Conservation (phyloP, 2,329 filamentous ascomycete species). For the Fusarium buxicola region DNA sequence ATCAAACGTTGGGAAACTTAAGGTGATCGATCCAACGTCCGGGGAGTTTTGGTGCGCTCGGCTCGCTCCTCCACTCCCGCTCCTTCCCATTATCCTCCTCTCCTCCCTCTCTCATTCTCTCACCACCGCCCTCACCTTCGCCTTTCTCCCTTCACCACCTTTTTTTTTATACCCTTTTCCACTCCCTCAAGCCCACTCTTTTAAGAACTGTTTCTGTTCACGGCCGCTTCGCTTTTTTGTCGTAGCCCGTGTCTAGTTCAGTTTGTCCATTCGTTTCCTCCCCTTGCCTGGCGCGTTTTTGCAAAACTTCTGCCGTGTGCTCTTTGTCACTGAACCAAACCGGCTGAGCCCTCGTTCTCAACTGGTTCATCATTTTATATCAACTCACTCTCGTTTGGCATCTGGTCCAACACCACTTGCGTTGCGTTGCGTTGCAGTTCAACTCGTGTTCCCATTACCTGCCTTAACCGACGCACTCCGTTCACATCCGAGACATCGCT, state of each 20-base stretch:
- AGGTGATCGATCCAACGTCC: slow-evolving; percentile 23
- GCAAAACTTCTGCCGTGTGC: slow-evolving; percentile 36
- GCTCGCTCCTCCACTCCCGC: slow-evolving; percentile 6
- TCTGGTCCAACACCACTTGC: slow-evolving; percentile 41
- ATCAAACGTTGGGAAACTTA: slow-evolving; percentile 29
- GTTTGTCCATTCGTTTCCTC: slow-evolving; percentile 48
- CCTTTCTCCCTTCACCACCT: slow-evolving; percentile 20
- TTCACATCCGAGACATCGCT: slow-evolving; percentile 43
- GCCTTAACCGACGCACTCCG: slow-evolving; percentile 21
- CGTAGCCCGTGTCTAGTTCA: slow-evolving; percentile 37
- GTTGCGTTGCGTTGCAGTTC: slow-evolving; percentile 20
- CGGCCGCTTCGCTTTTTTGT: slow-evolving; percentile 35
- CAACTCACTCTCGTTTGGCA: slow-evolving; percentile 39
- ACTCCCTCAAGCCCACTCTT: slow-evolving; percentile 14
- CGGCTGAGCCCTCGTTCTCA: slow-evolving; percentile 4
- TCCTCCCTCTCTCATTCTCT: slow-evolving; percentile 20
- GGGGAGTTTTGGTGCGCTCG: too few relatives aligned
- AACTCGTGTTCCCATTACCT: slow-evolving; percentile 21
- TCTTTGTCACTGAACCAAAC: slow-evolving; percentile 16
- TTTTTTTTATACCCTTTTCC: slow-evolving; percentile 28
- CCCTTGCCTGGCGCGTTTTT: slow-evolving; percentile 40
- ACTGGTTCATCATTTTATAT: slow-evolving; percentile 30
- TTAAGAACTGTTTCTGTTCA: slow-evolving; percentile 38
- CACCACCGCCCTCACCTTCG: slow-evolving; percentile 31
- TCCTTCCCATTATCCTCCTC: slow-evolving; percentile 29